A percentile compares a stretch with the other conserved stretches of the same genome.
Evolutionary conservation across 148 eudicot species (phyloP).

Genomic region (Amaranthus palmeri): DNA sequence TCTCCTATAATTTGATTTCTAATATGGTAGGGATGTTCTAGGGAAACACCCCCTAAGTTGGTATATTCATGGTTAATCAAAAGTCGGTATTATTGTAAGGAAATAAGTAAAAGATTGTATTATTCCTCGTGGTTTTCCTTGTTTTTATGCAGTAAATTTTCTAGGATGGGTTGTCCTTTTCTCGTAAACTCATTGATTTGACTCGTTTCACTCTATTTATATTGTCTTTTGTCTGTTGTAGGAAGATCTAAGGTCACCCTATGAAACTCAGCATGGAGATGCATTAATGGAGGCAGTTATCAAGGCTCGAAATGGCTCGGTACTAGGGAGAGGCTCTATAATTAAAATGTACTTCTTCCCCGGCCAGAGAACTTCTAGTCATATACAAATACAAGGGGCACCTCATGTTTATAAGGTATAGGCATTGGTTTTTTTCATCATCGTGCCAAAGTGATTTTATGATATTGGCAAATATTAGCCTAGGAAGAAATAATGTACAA

Average conservation of each 20-base stretch:
- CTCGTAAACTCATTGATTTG: neutral
- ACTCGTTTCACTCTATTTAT: neutral
- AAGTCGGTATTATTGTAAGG: too few species aligned
- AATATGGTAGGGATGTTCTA: too few species aligned
- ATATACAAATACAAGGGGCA: conserved; percentile 86
- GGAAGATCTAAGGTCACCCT: conserved; percentile 82
- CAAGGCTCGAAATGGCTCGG: conserved; percentile 87
- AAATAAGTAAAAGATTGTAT: neutral
- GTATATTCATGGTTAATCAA: too few species aligned
- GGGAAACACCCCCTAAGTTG: too few species aligned
- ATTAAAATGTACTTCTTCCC: conserved; percentile 98
- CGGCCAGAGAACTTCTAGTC: conserved; percentile 91
- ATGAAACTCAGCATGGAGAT: conserved; percentile 94
- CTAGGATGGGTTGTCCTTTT: neutral
- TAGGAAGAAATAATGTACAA: neutral
- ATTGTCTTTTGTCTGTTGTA: conserved; percentile 29
- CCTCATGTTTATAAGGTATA: conserved; percentile 91
- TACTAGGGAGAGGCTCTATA: conserved; percentile 88
- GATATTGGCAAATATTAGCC: too few species aligned
- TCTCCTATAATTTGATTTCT: too few species aligned
- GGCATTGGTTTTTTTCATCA: conserved; percentile 5
- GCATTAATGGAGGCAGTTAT: conserved; percentile 94
- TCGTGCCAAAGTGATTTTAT: neutral
- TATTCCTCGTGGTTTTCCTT: too few species aligned
- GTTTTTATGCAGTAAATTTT: neutral